Evolutionary conservation across 2,329 filamentous ascomycete genomes (phyloP).

Genomic region (Cladosporium sp.): DNA sequence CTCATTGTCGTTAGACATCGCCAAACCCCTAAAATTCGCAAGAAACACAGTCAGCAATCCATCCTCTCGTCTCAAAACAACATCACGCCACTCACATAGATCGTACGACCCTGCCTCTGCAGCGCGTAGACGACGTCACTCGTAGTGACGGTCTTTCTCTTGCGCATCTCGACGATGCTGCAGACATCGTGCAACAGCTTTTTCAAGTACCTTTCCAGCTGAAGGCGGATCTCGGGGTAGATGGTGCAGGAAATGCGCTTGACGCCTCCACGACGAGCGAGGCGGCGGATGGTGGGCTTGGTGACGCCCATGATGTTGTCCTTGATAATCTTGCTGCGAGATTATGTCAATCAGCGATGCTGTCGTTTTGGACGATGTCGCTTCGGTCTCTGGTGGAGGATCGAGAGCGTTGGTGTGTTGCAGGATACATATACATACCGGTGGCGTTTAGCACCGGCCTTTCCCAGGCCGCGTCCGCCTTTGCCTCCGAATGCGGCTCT

Average conservation of each 20-base stretch:
- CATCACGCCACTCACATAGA: constrained; percentile 17
- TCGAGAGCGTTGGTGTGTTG: not conserved
- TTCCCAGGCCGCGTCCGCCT: not conserved
- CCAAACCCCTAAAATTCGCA: not conserved
- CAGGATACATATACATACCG: not conserved
- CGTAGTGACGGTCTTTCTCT: constrained; percentile 59
- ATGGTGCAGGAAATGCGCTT: constrained; percentile 65
- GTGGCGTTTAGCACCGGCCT: not conserved
- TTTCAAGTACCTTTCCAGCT: constrained; percentile 51
- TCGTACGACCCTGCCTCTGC: constrained; percentile 29
- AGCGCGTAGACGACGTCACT: constrained; percentile 59
- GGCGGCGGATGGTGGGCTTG: constrained; percentile 62
- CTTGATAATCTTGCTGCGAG: constrained; percentile 92
- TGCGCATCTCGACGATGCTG: constrained; percentile 28
- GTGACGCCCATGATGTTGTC: constrained; percentile 99
- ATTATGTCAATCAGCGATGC: constrained; percentile 34
- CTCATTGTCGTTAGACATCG: no score
- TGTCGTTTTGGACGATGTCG: not conserved
- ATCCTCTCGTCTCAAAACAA: not conserved
- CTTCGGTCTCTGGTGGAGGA: no score
- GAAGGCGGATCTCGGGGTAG: constrained; percentile 58
- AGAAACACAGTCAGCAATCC: not conserved
- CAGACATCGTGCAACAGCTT: constrained; percentile 42
- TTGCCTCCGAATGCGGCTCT: not conserved
- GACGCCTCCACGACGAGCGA: constrained; percentile 72